These are phyloP conservation scores for Venturia carpophila DNA, from an alignment of 2,329 filamentous ascomycete species.

Conservation along the genomic window DNA sequence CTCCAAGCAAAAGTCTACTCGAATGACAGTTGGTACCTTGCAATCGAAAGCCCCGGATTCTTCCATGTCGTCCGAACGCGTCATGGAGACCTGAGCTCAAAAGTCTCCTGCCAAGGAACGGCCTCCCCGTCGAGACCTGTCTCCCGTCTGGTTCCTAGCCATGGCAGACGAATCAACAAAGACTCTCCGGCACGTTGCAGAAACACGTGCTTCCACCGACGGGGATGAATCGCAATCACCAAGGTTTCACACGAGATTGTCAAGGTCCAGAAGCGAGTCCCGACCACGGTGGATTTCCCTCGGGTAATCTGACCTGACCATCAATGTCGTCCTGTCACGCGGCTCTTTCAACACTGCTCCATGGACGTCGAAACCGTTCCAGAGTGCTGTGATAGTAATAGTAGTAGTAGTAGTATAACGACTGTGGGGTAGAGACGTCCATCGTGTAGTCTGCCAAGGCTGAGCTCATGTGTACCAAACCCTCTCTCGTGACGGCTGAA, in stretches of 20 bases:
- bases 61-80: background rate
- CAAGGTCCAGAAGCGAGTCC: background rate
- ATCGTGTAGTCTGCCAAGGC: background rate
- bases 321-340: background rate
- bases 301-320: background rate
- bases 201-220: no score
- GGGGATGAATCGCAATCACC: background rate
- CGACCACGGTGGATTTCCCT: background rate
- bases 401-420: no score
- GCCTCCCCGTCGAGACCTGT: background rate
- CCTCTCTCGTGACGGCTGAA: background rate
- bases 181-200: background rate
- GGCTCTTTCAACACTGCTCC: background rate
- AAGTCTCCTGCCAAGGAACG: background rate
- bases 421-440: background rate
- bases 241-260: background rate
- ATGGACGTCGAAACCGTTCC: no score
- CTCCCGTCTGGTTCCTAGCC: background rate
- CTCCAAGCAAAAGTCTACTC: no score
- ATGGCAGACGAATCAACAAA: background rate
- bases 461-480: background rate
- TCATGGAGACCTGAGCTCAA: background rate
- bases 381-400: background rate
- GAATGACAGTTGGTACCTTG: background rate
- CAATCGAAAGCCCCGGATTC: background rate